These are phyloP conservation scores for Porphyra umbilicalis DNA, from an alignment of 31 red algal genomes.

Conservation along the genomic window DNA sequence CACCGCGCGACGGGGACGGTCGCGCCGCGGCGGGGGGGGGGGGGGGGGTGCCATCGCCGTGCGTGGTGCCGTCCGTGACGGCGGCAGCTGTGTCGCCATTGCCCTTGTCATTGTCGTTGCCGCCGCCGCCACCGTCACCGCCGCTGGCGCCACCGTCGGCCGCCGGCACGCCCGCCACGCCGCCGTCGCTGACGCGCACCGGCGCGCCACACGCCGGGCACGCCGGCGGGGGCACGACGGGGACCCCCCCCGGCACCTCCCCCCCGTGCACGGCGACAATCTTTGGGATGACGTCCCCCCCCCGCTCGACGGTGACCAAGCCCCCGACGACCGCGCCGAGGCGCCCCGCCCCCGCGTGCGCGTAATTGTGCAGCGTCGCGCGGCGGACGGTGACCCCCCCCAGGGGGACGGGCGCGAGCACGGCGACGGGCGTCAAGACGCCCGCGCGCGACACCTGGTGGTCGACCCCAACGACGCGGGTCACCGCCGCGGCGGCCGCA, in stretches of 20 bases:
- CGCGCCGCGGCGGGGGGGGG: conserved; percentile 24
- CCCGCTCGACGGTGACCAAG: conserved; percentile 38
- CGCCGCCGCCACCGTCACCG: not conserved
- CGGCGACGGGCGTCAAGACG: conserved; percentile 80
- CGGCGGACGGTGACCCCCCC: conserved; percentile 53
- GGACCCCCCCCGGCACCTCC: not conserved
- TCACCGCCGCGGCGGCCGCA: conserved; percentile 34
- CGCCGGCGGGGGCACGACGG: not conserved
- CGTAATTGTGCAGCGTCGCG: conserved; percentile 83
- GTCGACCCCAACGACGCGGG: conserved; percentile 37
- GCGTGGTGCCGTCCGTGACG: not conserved
- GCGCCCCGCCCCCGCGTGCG: conserved; percentile 34
- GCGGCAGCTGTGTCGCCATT: conserved; percentile 1
- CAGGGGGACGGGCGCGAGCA: conserved; percentile 37
- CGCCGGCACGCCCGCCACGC: conserved; percentile 5
- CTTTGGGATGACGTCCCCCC: conserved; percentile 84
- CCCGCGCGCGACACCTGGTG: conserved; percentile 73
- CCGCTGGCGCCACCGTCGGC: not conserved
- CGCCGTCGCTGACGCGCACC: conserved; percentile 1
- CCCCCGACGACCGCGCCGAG: conserved; percentile 49
- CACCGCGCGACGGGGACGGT: conserved; percentile 25
- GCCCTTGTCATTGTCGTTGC: not conserved
- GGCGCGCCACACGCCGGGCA: conserved; percentile 8
- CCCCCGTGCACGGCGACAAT: conserved; percentile 26
- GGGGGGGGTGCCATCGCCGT: conserved; percentile 4